Evolutionary conservation across 257 asterid genomes (phyloP), one percentile per base, ranked within the genome.

Genomic region (Verbascum thapsus): DNA sequence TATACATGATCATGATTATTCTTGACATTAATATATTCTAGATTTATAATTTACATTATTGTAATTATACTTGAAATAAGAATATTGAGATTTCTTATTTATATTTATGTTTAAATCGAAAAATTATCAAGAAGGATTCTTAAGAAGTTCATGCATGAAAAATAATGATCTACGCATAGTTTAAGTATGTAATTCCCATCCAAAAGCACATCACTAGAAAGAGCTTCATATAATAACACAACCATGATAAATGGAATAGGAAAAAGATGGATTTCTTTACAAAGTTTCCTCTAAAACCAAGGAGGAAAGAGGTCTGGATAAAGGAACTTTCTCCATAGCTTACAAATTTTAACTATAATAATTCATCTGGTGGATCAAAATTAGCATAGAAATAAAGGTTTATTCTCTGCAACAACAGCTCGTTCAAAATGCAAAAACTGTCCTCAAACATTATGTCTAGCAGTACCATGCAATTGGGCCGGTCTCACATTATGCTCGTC

Each of bases 401-500:
- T 20, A 5, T 32, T 52, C 67, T 56, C 50, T 69, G 51, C 75
- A 72, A 47, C 41, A 53, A 43, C 48, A 19, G 48, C 38, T 35
- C 17, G 18, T 38, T 19, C 18, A 43, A 67, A 54, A 58, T 19
- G 59, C 43, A 55, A 66, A 64, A 67, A 57, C 71, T 38, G 65
- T 70, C 70, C 62, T 86, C 85, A 84, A 43, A 78, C 54, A 72
- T 81, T n/a, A n/a, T n/a, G 85, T 65, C 90, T 80, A 67, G 81
- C 73, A 67, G 76, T 58, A 64, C 84, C 79, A 39, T 81, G 84
- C 74, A 87, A 69, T 71, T 86, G 90, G 37, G 83, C 47, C 10
- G 85, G 68, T 79, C 95, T 78, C 77, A 81, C 74, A 61, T 66
- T 81, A 61, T 81, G 83, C 77, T 87, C 97, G 1, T 87, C 97